Conservation (phyloP, 108 stramenopile genomes). For the Cylindrotheca fusiformis region DNA sequence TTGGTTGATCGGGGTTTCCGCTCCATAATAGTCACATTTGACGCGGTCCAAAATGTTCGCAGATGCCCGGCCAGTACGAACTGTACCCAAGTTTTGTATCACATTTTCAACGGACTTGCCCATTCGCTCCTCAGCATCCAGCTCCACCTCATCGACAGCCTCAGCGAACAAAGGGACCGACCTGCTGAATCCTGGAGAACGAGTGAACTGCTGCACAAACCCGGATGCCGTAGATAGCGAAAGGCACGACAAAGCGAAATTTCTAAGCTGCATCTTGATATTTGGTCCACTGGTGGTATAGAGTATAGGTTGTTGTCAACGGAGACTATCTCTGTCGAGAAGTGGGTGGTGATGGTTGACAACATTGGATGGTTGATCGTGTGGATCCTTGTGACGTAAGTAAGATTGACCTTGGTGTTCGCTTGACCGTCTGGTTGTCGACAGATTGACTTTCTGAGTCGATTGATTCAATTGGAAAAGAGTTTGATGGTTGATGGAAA, state of each 20-base stretch:
- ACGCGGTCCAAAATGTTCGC: constrained; percentile 90
- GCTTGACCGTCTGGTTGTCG: too few relatives aligned
- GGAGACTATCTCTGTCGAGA: background rate
- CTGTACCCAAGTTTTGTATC: constrained; percentile 62
- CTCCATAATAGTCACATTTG: constrained; percentile 89
- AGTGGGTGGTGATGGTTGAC: background rate
- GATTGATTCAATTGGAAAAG: too few relatives aligned
- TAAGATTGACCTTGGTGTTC: too few relatives aligned
- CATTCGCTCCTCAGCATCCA: constrained; percentile 84
- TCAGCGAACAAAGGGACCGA: constrained; percentile 24
- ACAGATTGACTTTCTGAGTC: too few relatives aligned
- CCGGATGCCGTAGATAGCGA: background rate
- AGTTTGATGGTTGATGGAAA: too few relatives aligned
- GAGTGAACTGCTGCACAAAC: background rate
- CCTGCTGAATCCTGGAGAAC: background rate
- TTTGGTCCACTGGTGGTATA: background rate
- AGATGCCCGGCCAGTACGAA: constrained; percentile 91
- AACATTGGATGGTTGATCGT: background rate
- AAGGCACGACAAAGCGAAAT: background rate
- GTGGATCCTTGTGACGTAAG: too few relatives aligned
- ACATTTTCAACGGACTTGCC: constrained; percentile 81
- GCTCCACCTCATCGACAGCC: constrained; percentile 30
- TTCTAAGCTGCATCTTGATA: background rate
- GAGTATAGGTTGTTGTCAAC: background rate
- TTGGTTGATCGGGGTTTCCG: constrained; percentile 87